A percentile compares a stretch with the other conserved stretches of the same genome.
phyloP scores from a whole-genome alignment of 2,329 filamentous ascomycete species.

The Pseudophaeomoniella oleicola region DNA sequence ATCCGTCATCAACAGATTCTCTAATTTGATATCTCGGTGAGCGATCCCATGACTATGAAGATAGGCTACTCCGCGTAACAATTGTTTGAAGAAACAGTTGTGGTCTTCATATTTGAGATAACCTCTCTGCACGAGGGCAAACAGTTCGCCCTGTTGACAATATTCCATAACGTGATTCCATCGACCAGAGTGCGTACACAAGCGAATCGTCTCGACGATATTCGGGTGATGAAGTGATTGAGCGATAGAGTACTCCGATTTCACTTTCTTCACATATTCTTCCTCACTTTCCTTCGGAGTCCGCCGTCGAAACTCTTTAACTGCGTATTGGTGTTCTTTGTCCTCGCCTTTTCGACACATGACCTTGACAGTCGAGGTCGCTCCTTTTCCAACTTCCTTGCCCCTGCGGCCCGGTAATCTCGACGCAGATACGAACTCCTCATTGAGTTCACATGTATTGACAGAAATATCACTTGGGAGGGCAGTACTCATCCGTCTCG shows the following conservation, averaged over 20 bases:
- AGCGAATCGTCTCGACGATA: constrained; percentile 63
- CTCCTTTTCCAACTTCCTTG: constrained; percentile 66
- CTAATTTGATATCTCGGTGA: constrained; percentile 80
- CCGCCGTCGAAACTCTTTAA: constrained; percentile 74
- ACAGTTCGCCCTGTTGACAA: constrained; percentile 70
- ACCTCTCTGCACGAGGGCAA: constrained; percentile 55
- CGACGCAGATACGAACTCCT: constrained; percentile 56
- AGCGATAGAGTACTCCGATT: constrained; percentile 77
- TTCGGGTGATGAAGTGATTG: constrained; percentile 78
- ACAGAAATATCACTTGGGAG: constrained; percentile 62
- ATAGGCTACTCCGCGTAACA: constrained; percentile 69
- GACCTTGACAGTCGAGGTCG: constrained; percentile 66
- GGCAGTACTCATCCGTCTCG: constrained; percentile 60
- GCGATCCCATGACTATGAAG: constrained; percentile 74
- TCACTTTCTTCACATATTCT: constrained; percentile 79
- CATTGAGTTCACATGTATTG: constrained; percentile 52
- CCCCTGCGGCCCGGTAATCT: constrained; percentile 53
- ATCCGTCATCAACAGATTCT: constrained; percentile 67
- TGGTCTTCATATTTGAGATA: constrained; percentile 57
- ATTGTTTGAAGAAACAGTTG: constrained; percentile 77
- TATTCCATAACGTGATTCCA: constrained; percentile 95
- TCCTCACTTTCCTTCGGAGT: constrained; percentile 52
- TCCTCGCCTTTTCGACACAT: constrained; percentile 58
- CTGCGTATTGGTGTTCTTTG: constrained; percentile 50
- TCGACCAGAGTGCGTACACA: constrained; percentile 59